phyloP scores from a whole-genome alignment of 2,329 filamentous ascomycete genomes.

The Thelonectria blattea region DNA sequence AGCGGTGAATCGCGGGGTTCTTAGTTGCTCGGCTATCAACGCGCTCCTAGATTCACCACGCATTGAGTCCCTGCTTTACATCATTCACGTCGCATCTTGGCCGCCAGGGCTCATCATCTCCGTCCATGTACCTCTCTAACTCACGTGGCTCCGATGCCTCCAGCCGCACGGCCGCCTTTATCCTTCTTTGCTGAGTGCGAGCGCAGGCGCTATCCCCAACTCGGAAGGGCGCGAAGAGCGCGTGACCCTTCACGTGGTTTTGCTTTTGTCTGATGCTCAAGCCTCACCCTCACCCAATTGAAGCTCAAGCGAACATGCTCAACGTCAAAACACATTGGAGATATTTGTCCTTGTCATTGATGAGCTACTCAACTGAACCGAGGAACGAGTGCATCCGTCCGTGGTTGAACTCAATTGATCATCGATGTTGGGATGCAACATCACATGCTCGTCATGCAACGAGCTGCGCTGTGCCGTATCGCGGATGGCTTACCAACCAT shows the following conservation, averaged over 20 bases:
- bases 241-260: conserved; percentile 22
- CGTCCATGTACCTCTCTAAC: background rate
- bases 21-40: conserved; percentile 1
- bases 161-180: conserved; percentile 8
- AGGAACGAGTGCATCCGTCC: background rate
- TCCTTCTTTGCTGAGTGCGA: conserved; percentile 3
- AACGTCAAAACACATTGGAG: too few species aligned
- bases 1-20: conserved; percentile 3
- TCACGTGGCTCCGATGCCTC: background rate
- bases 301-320: background rate
- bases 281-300: too few species aligned
- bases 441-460: conserved; percentile 2
- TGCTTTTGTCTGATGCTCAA: conserved; percentile 1
- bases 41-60: background rate
- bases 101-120: background rate
- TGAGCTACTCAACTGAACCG: background rate
- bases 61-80: conserved; percentile 11
- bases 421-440: conserved; percentile 13
- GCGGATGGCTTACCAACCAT: background rate
- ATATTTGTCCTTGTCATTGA: too few species aligned
- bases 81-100: conserved; percentile 3
- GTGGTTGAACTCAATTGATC: background rate
- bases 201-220: conserved; percentile 8
- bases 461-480: background rate
- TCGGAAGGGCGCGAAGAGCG: background rate